A percentile compares a stretch with the other conserved stretches of the same genome.
Conservation (phyloP, 768 basidiomycete species). For the Suillus bovinus region DNA sequence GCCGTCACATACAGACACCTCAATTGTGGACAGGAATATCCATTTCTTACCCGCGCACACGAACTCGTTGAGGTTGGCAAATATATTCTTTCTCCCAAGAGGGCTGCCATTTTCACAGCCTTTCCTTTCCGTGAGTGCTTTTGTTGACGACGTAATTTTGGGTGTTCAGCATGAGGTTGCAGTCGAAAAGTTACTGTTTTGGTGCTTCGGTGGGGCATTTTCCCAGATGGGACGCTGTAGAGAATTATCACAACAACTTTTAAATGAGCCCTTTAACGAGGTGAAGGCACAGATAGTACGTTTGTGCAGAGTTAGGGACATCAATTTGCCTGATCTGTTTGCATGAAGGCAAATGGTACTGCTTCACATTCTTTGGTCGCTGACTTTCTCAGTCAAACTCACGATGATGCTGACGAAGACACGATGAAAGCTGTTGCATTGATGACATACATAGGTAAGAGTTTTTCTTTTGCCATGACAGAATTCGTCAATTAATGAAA, state of each 20-base stretch:
- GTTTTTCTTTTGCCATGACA: too few species aligned
- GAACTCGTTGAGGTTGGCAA: neutral
- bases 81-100: neutral
- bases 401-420: neutral
- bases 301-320: neutral
- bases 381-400: neutral
- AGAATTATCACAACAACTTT: neutral
- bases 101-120: slow-evolving; percentile 2
- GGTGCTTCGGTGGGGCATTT: neutral
- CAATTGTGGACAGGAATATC: neutral
- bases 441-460: neutral
- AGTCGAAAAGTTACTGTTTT: neutral
- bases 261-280: neutral
- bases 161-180: neutral
- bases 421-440: neutral
- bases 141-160: neutral
- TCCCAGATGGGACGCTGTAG: too few species aligned
- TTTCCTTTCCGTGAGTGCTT: too few species aligned
- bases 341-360: neutral
- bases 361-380: neutral
- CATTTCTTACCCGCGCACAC: neutral
- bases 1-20: neutral
- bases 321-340: neutral
- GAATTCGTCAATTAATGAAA: neutral
- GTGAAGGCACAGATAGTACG: neutral